A percentile compares a stretch with the other conserved stretches of the same genome.
Conservation (phyloP, 495 filamentous ascomycete genomes). For the Aspergillus affinis region DNA sequence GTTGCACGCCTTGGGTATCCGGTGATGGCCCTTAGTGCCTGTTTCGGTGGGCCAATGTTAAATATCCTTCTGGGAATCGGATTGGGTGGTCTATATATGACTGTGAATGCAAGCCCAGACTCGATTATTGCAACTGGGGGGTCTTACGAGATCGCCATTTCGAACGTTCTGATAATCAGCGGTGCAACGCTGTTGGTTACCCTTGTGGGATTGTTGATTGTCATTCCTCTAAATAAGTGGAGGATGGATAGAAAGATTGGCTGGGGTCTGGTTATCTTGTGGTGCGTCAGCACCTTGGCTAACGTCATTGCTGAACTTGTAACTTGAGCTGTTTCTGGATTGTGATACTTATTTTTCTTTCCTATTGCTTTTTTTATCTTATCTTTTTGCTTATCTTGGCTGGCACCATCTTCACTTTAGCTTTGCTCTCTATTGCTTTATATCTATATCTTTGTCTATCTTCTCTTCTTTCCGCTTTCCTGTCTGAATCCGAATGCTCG, state of each 20-base stretch:
- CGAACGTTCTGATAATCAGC: slow-evolving; percentile 77
- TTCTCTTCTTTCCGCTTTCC: no score
- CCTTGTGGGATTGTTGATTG: slow-evolving; percentile 71
- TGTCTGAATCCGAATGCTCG: no score
- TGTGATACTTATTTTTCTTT: neutral
- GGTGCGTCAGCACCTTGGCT: slow-evolving; percentile 76
- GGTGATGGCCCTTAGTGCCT: slow-evolving; percentile 92
- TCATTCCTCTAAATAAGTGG: slow-evolving; percentile 87
- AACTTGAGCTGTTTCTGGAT: slow-evolving; percentile 13
- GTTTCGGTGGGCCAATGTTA: slow-evolving; percentile 96
- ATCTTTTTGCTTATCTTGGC: neutral
- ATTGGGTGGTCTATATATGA: slow-evolving; percentile 83
- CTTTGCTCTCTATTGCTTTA: neutral
- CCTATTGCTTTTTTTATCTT: neutral
- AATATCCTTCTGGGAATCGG: slow-evolving; percentile 97
- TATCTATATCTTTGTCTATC: neutral
- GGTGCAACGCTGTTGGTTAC: slow-evolving; percentile 79
- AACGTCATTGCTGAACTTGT: slow-evolving; percentile 80
- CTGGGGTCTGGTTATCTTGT: slow-evolving; percentile 77
- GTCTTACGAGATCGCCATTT: slow-evolving; percentile 76
- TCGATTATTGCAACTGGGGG: slow-evolving; percentile 37
- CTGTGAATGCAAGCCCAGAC: slow-evolving; percentile 41
- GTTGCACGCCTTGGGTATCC: slow-evolving; percentile 91
- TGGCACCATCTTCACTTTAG: neutral
- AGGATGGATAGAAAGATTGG: slow-evolving; percentile 83